Percentiles rank a stretch among this genome's conserved stretches.
Conservation (phyloP, 192 early-diverging fungal species). For the Linnemannia exigua region DNA sequence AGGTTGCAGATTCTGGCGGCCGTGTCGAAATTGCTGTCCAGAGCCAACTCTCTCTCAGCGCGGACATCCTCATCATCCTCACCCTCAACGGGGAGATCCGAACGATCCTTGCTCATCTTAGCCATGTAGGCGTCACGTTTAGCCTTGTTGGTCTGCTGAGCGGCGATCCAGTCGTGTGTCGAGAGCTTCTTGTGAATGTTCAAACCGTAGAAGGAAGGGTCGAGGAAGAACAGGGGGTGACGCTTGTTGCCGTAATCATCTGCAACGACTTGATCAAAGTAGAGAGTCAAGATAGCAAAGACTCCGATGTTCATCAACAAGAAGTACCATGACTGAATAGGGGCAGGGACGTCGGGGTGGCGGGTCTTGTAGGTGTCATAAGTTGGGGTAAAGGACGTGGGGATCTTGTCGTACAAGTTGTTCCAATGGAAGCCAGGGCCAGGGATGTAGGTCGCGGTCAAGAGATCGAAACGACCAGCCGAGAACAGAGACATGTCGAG, state of each 20-base stretch:
- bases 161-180: constrained; percentile 59
- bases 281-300: constrained; percentile 77
- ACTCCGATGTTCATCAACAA: constrained; percentile 73
- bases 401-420: constrained; percentile 62
- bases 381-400: constrained; percentile 58
- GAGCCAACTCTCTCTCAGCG: constrained; percentile 53
- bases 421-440: constrained; percentile 75
- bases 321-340: constrained; percentile 73
- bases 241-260: constrained; percentile 77
- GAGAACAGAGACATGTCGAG: constrained; percentile 73
- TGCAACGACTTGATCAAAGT: constrained; percentile 83
- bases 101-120: constrained; percentile 28
- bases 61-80: constrained; percentile 70
- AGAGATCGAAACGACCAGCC: constrained; percentile 61
- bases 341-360: constrained; percentile 68
- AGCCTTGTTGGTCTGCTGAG: constrained; percentile 41
- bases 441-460: constrained; percentile 73
- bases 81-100: constrained; percentile 20
- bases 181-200: constrained; percentile 54
- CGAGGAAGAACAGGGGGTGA: constrained; percentile 73
- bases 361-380: constrained; percentile 57
- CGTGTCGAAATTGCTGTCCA: constrained; percentile 57
- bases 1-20: constrained; percentile 68
- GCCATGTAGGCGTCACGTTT: constrained; percentile 25
- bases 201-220: constrained; percentile 77